These are phyloP conservation scores for Infundibulicybe gibba DNA, from an alignment of 768 basidiomycete species.

Conservation along the genomic window DNA sequence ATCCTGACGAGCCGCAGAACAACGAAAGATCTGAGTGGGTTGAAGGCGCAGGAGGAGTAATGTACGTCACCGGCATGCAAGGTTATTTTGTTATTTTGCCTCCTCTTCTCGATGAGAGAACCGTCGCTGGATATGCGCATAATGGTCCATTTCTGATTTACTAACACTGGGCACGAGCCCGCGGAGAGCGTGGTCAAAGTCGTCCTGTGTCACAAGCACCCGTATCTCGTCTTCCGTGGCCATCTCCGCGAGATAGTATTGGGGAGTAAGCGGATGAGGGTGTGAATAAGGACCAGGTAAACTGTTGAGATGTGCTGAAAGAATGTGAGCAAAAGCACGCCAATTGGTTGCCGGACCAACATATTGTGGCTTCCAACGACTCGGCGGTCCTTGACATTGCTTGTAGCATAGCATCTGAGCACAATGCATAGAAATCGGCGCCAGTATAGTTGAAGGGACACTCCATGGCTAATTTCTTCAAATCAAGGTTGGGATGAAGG, in stretches of 20 bases:
- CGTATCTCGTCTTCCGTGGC: constrained; percentile 65
- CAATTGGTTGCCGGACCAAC: constrained; percentile 29
- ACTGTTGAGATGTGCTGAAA: constrained; percentile 44
- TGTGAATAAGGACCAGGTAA: constrained; percentile 37
- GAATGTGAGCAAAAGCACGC: neutral
- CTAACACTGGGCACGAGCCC: constrained; percentile 82
- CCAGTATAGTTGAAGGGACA: constrained; percentile 96
- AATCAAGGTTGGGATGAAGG: constrained; percentile 63
- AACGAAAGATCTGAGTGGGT: constrained; percentile 29
- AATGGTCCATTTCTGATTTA: constrained; percentile 82
- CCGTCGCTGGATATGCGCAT: constrained; percentile 63
- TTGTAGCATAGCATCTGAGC: constrained; percentile 93
- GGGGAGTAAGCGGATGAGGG: constrained; percentile 74
- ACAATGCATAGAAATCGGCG: constrained; percentile 97
- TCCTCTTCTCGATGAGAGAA: constrained; percentile 40
- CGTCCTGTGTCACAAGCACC: constrained; percentile 69
- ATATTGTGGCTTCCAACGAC: constrained; percentile 72
- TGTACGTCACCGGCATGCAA: neutral
- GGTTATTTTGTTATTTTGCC: constrained; percentile 1
- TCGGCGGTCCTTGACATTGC: constrained; percentile 90
- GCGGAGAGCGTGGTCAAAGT: constrained; percentile 73
- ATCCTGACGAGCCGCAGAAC: constrained; percentile 17
- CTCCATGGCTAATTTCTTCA: constrained; percentile 57
- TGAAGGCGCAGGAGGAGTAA: constrained; percentile 24
- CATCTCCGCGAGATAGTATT: constrained; percentile 87